Evolutionary conservation across 805 yeast genomes (phyloP).

Genomic region (Saccharomycodes ludwigii): DNA sequence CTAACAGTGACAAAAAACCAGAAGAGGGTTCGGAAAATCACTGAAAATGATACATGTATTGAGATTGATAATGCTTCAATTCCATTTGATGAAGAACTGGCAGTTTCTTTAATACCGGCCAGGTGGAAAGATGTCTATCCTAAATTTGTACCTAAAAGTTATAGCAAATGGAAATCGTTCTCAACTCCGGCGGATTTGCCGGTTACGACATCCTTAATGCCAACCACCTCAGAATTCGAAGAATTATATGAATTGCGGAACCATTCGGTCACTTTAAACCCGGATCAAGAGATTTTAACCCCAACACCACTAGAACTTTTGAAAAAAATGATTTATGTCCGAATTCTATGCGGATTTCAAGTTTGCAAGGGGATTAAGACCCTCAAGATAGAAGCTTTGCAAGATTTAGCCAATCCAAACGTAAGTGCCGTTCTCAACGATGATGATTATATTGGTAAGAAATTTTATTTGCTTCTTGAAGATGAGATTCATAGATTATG

Average conservation of each 20-base stretch:
- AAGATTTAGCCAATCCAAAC: too few relatives aligned
- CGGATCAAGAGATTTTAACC: constrained; percentile 36
- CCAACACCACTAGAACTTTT: constrained; percentile 50
- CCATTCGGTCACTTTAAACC: constrained; percentile 63
- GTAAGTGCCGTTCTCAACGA: too few relatives aligned
- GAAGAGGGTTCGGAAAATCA: too few relatives aligned
- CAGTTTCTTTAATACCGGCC: constrained; percentile 52
- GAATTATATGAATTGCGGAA: constrained; percentile 66
- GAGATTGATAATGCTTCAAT: constrained; percentile 68
- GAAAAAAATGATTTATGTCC: constrained; percentile 75
- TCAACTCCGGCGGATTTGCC: constrained; percentile 93
- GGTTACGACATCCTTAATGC: constrained; percentile 65
- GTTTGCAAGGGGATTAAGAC: constrained; percentile 49
- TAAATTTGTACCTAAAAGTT: constrained; percentile 44
- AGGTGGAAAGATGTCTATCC: constrained; percentile 93
- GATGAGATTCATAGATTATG: constrained; percentile 79
- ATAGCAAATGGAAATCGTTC: constrained; percentile 86
- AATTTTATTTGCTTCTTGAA: constrained; percentile 64
- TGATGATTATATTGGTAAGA: constrained; percentile 37
- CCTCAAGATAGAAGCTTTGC: constrained; percentile 26
- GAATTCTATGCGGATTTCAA: constrained; percentile 83
- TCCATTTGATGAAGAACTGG: constrained; percentile 40
- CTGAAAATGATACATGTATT: constrained; percentile 35
- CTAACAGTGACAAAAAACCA: too few relatives aligned
- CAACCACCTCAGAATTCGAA: constrained; percentile 54